Conservation (phyloP, 2,329 filamentous ascomycete genomes). For the Fusarium pseudograminearum region DNA sequence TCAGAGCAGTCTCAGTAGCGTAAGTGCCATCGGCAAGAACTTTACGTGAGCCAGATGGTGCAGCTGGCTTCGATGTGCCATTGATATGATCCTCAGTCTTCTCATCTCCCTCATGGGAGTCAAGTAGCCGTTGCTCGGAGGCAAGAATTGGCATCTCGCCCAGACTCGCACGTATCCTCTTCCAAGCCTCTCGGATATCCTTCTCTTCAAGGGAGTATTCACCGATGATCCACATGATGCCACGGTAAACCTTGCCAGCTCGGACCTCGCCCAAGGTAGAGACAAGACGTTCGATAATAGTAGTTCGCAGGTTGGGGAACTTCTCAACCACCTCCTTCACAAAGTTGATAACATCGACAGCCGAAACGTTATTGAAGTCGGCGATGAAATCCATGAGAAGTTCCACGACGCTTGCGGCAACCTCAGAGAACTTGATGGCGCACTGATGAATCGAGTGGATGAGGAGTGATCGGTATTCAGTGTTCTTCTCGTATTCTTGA, state of each 20-base stretch:
- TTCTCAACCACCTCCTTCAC: conserved; percentile 99
- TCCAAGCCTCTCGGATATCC: conserved; percentile 97
- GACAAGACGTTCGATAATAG: conserved; percentile 89
- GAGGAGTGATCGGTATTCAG: conserved; percentile 91
- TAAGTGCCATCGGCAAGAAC: conserved; percentile 97
- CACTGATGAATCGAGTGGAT: conserved; percentile 99
- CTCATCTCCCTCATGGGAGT: conserved; percentile 81
- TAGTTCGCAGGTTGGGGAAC: conserved; percentile 88
- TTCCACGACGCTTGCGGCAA: conserved; percentile 95
- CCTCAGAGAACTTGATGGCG: conserved; percentile 98
- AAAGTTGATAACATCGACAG: conserved; percentile 97
- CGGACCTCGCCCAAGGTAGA: conserved; percentile 92
- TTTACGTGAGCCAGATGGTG: conserved; percentile 86
- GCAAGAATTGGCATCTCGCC: conserved; percentile 97
- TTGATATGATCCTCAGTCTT: conserved; percentile 77
- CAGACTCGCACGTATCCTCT: conserved; percentile 90
- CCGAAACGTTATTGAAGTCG: conserved; percentile 96
- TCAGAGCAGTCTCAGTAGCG: conserved; percentile 94
- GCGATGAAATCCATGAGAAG: conserved; percentile 99
- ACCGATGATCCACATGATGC: conserved; percentile 96
- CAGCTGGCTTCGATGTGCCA: conserved; percentile 79
- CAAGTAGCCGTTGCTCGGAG: conserved; percentile 90
- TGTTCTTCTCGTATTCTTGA: conserved; percentile 98
- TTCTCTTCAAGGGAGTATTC: conserved; percentile 95
- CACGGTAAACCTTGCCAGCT: conserved; percentile 96